phyloP scores from a whole-genome alignment of 345 rosid species.

The Salix purpurea region DNA sequence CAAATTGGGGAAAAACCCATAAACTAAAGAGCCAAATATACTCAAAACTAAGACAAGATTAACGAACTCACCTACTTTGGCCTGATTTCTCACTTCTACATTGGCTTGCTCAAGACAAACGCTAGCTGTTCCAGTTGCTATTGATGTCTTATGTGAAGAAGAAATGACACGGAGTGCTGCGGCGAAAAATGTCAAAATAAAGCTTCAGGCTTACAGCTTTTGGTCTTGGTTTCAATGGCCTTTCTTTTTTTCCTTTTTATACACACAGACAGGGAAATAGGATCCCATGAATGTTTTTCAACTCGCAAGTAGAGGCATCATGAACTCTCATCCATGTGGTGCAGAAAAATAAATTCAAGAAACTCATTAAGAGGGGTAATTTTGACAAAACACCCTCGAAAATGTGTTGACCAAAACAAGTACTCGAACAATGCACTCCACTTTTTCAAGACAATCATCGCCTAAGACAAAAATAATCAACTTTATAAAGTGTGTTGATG shows the following conservation, averaged over 20 bases:
- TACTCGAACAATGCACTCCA: no score
- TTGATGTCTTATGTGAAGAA: conserved; percentile 2
- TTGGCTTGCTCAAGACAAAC: conserved; percentile 20
- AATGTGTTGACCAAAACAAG: no score
- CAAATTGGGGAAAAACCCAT: background rate
- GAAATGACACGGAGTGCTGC: background rate
- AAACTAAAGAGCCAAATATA: background rate
- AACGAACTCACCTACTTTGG: conserved; percentile 30
- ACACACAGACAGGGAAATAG: no score
- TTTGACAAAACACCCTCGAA: conserved; percentile 9
- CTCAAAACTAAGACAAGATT: conserved; percentile 8
- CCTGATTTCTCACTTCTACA: conserved; percentile 25
- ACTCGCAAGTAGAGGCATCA: background rate
- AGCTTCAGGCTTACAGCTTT: background rate
- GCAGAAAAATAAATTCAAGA: background rate
- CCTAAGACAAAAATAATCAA: no score
- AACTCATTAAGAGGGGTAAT: conserved; percentile 11
- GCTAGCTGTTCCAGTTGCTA: background rate
- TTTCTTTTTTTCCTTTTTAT: background rate
- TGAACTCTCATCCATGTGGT: background rate
- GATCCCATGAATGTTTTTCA: no score
- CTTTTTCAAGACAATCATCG: no score
- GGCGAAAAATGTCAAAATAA: conserved; percentile 8
- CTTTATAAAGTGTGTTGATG: no score
- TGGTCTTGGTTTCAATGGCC: background rate